Percentiles rank a stretch among this genome's conserved stretches.
Conservation (phyloP, 768 basidiomycete species). For the Macrolepiota dolichaula region DNA sequence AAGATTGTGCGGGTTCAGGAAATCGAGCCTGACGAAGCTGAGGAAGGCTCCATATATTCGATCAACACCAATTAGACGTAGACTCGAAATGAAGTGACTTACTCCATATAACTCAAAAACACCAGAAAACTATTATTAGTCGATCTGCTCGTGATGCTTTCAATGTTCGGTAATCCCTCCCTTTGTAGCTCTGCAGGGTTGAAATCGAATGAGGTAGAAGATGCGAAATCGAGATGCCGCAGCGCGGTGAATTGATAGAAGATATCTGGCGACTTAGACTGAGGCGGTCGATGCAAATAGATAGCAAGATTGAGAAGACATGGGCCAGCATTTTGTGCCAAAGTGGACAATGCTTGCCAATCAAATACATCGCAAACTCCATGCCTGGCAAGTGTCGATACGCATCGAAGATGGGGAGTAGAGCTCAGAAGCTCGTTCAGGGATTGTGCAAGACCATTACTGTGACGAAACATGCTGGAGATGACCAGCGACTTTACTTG, state of each 20-base stretch:
- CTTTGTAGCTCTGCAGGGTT: not conserved
- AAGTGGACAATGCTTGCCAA: not conserved
- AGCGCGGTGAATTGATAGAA: constrained; percentile 1
- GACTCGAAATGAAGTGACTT: not conserved
- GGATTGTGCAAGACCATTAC: not conserved
- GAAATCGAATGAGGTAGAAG: not conserved
- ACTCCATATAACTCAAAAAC: constrained; percentile 2
- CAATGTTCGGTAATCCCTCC: not conserved
- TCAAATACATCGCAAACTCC: not conserved
- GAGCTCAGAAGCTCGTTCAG: not conserved
- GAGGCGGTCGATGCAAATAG: not conserved
- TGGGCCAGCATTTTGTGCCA: not conserved
- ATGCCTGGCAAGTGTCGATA: not conserved
- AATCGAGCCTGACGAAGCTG: not conserved
- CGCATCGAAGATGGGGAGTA: not conserved
- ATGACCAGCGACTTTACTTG: not conserved
- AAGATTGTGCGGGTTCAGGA: not conserved
- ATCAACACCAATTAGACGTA: not conserved
- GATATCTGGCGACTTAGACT: not conserved
- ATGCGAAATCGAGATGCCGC: not conserved
- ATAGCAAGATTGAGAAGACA: not conserved
- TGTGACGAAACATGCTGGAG: not conserved
- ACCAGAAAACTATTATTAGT: not conserved
- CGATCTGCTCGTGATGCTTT: constrained; percentile 1
- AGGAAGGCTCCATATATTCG: not conserved